Evolutionary conservation across 2,329 filamentous ascomycete genomes (phyloP), one percentile per base, ranked within the genome.

Genomic region (Aspergillus sp.): DNA sequence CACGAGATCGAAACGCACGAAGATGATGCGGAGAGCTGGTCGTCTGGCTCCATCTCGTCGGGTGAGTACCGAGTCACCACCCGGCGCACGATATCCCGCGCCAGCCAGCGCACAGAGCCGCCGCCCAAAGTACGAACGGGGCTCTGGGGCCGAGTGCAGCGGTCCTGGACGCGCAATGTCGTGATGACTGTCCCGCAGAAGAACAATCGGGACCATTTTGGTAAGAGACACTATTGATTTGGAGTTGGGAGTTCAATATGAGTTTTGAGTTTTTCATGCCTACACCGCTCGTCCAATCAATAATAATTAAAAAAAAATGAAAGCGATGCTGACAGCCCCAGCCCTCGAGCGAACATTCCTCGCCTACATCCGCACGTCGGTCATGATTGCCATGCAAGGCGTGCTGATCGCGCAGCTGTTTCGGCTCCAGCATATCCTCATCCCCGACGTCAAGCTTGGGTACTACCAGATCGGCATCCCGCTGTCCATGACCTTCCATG

Each of bases 321-420:
- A n/a, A 16, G 16, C 33, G 13, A 38, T 8, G 8, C 30, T 24
- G 30, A 35, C 42, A 19, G 30, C 2, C 10, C 20, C 61, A 90
- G 87, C 88, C 35, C 80, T 90, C 50, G 87, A 91, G 70, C 78
- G 87, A 51, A 91, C 87, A 16, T 91, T 86, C 64, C 80, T 91
- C 16, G 85, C 80, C 26, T 90, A 90, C 67, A 77, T 90, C 26
- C 82, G 87, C 17, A 90, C 87, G 1, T 88, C 85, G 0, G 71
- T 88, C 35, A 78, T 81, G n/a, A 75, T 90, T 36, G 84, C 86
- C 13, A 85, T 89, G 72, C 73, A 84, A 17, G 86, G 86, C 16
- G 81, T 87, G 2, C 61, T 83, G 3, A 79, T 87, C 24, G 83
- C 86, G 0, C 87, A 90, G 63, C 78, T 90, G 7, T 89, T 88